phyloP scores from a whole-genome alignment of 208 protist species.

The Tritrichomonas musculus region DNA sequence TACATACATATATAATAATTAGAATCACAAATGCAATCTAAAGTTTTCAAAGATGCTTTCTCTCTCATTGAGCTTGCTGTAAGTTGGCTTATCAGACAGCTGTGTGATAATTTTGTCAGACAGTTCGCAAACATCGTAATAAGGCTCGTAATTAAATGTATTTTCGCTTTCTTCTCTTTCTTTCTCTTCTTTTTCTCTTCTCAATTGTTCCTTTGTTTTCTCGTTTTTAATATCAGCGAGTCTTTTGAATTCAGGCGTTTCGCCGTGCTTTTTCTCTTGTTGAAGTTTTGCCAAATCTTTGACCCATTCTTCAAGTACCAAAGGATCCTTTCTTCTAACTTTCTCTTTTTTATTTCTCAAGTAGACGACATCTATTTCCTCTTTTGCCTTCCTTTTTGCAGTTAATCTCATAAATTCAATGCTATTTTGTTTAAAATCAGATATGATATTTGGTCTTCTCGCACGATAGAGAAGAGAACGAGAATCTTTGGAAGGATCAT shows the following conservation, averaged over 20 bases:
- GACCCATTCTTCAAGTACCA: not conserved
- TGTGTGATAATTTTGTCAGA: too few relatives aligned
- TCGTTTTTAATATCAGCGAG: too few relatives aligned
- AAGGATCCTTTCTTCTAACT: not conserved
- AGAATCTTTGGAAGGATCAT: not conserved
- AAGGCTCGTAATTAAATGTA: too few relatives aligned
- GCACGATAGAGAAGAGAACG: not conserved
- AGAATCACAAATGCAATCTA: too few relatives aligned
- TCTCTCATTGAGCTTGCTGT: too few relatives aligned
- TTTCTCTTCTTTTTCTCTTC: too few relatives aligned
- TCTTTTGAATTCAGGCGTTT: not conserved
- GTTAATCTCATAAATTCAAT: not conserved
- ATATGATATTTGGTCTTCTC: not conserved
- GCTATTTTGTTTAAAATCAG: not conserved
- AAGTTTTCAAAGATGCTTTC: too few relatives aligned
- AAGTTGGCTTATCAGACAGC: too few relatives aligned
- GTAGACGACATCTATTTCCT: not conserved
- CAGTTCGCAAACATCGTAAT: too few relatives aligned
- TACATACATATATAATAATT: too few relatives aligned
- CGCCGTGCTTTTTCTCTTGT: not conserved
- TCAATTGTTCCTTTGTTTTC: too few relatives aligned
- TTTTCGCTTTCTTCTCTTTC: too few relatives aligned
- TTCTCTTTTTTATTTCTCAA: not conserved
- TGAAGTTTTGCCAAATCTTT: not conserved
- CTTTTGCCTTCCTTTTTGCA: not conserved